A percentile compares a stretch with the other conserved stretches of the same genome.
These are phyloP conservation scores for Blepharisma stoltei DNA, from an alignment of 73 alveolate species.

Conservation along the genomic window DNA sequence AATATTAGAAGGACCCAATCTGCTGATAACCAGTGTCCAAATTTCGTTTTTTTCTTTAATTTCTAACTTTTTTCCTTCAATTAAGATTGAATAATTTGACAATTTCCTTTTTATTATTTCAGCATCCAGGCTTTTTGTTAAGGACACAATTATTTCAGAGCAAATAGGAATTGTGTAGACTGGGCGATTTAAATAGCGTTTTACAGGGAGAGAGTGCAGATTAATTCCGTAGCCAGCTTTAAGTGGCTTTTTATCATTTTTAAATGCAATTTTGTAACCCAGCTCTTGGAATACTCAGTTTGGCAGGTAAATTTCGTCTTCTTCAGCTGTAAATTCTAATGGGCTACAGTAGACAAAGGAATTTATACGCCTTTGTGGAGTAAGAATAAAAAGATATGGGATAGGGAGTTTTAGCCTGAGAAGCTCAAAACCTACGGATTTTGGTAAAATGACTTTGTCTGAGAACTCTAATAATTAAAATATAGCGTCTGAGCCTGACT, in stretches of 20 bases:
- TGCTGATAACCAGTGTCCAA: no score
- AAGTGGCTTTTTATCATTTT: not conserved
- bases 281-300: not conserved
- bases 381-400: not conserved
- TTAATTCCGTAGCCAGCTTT: slow-evolving; percentile 18
- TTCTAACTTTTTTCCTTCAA: no score
- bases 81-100: no score
- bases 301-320: slow-evolving; percentile 21
- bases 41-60: no score
- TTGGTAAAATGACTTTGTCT: slow-evolving; percentile 9
- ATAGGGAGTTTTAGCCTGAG: not conserved
- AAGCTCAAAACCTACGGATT: not conserved
- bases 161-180: no score
- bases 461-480: no score
- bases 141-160: no score
- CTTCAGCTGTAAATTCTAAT: slow-evolving; percentile 20
- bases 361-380: not conserved
- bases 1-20: no score
- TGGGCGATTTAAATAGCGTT: no score
- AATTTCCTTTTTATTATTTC: no score
- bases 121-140: no score
- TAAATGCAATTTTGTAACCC: slow-evolving; percentile 10
- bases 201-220: not conserved
- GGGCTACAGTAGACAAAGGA: not conserved
- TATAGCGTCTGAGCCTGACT: no score